phyloP scores from a whole-genome alignment of 345 rosid genomes.

The Syzygium aromaticum region DNA sequence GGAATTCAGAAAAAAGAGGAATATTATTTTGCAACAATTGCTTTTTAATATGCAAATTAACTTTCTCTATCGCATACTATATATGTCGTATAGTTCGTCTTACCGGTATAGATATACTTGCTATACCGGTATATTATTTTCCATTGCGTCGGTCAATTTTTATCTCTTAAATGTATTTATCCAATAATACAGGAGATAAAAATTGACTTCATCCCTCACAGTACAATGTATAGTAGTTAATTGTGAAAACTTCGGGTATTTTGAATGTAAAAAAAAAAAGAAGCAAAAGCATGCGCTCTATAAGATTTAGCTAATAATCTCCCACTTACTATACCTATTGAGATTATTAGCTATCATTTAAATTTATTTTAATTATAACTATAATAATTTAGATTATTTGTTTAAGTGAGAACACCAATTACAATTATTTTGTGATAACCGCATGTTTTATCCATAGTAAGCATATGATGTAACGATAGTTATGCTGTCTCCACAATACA shows the following conservation, averaged over 20 bases:
- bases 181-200: too few species aligned
- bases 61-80: neutral
- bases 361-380: neutral
- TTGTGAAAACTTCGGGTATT: neutral
- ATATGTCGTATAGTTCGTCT: neutral
- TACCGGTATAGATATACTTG: neutral
- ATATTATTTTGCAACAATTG: neutral
- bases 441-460: neutral
- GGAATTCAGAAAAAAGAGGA: neutral
- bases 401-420: neutral
- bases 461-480: neutral
- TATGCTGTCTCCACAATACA: neutral
- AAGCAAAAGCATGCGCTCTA: neutral
- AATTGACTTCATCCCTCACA: too few species aligned
- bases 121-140: neutral
- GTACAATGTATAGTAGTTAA: too few species aligned
- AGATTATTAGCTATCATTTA: neutral
- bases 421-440: neutral
- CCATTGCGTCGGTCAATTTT: neutral
- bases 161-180: too few species aligned
- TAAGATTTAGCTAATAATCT: neutral
- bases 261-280: neutral
- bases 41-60: neutral
- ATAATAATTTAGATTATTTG: neutral
- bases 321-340: neutral